Conservation (phyloP, 1,284 basidiomycete species). For the Grifola frondosa region DNA sequence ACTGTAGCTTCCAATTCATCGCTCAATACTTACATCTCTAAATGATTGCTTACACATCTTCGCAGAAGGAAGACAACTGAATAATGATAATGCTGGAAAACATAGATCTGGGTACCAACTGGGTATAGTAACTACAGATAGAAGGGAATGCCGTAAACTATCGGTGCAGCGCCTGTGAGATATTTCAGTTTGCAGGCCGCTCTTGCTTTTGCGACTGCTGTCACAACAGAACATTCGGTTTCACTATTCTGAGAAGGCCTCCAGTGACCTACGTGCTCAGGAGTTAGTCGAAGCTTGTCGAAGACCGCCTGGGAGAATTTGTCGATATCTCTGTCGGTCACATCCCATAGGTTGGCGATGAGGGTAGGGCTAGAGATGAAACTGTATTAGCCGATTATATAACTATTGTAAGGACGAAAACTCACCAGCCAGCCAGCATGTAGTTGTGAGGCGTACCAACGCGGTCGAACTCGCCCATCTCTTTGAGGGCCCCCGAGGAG, state of each 20-base stretch:
- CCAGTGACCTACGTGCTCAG: constrained; percentile 34
- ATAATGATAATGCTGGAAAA: too few relatives aligned
- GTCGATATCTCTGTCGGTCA: constrained; percentile 97
- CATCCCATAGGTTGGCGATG: constrained; percentile 96
- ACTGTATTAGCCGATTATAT: neutral
- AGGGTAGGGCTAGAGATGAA: constrained; percentile 72
- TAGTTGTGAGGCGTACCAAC: constrained; percentile 92
- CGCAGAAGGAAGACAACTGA: too few relatives aligned
- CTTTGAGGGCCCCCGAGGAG: constrained; percentile 85
- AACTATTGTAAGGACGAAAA: neutral
- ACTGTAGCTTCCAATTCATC: too few relatives aligned
- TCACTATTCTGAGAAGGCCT: constrained; percentile 16
- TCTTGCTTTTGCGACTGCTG: constrained; percentile 81
- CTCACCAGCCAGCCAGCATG: constrained; percentile 93
- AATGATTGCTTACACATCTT: too few relatives aligned
- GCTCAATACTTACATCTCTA: too few relatives aligned
- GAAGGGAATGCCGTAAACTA: constrained; percentile 94
- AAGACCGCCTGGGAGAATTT: constrained; percentile 87
- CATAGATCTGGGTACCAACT: too few relatives aligned
- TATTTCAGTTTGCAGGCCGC: constrained; percentile 87
- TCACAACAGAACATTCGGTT: constrained; percentile 54
- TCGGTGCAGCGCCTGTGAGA: constrained; percentile 92
- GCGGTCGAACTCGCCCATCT: constrained; percentile 93
- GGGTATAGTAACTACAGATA: too few relatives aligned
- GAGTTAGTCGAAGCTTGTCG: constrained; percentile 64